Evolutionary conservation across 108 stramenopile genomes (phyloP).

Genomic region (Pseudonitzschia pungens): DNA sequence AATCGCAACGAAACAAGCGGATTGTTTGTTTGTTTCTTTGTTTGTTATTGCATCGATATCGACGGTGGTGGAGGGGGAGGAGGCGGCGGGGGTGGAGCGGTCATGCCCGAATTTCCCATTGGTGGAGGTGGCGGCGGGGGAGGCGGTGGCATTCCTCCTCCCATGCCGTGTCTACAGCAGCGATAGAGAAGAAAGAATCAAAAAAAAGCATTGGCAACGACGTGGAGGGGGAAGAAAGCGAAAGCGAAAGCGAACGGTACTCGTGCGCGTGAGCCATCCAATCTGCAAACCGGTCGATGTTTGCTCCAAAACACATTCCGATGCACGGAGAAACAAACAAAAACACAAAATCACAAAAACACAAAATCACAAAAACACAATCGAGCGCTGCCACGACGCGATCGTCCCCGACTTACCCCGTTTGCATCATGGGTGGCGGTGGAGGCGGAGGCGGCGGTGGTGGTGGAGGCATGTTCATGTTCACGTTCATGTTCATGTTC

Average conservation of each 20-base stretch:
- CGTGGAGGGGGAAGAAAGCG: not conserved
- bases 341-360: too few relatives aligned
- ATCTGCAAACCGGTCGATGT: too few relatives aligned
- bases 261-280: too few relatives aligned
- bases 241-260: too few relatives aligned
- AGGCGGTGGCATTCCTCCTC: not conserved
- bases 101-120: not conserved
- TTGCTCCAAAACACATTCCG: too few relatives aligned
- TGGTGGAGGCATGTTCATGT: not conserved
- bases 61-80: not conserved
- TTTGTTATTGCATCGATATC: conserved; percentile 1
- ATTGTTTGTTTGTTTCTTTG: not conserved
- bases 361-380: too few relatives aligned
- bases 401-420: not conserved
- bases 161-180: not conserved
- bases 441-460: conserved; percentile 1
- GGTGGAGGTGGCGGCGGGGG: conserved; percentile 3
- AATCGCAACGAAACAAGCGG: too few relatives aligned
- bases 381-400: not conserved
- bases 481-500: too few relatives aligned
- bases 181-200: not conserved
- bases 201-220: not conserved
- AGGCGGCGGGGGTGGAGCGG: conserved; percentile 2
- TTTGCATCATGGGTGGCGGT: conserved; percentile 3
- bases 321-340: too few relatives aligned